Percentiles rank a stretch among this genome's conserved stretches.
phyloP scores from a whole-genome alignment of 192 early-diverging fungal species.

The Pecoramyces ruminantium region DNA sequence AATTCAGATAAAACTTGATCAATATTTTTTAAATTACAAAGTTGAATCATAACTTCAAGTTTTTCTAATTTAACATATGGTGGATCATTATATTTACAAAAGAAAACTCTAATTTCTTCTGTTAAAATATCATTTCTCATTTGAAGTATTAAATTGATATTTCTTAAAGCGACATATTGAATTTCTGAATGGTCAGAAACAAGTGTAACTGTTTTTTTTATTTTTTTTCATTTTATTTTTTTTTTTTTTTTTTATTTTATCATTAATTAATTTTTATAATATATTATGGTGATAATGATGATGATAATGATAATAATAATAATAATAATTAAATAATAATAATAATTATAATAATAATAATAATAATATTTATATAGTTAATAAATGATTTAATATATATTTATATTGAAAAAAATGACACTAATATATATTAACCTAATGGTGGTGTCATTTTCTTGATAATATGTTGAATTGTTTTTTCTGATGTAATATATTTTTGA shows the following conservation, averaged over 20 bases:
- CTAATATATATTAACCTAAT: constrained; percentile 28
- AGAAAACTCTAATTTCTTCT: constrained; percentile 92
- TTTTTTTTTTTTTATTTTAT: too few species aligned
- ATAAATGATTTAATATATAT: neutral
- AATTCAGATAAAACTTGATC: constrained; percentile 86
- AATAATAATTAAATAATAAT: neutral
- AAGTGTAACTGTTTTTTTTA: constrained; percentile 4
- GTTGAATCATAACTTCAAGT: constrained; percentile 78
- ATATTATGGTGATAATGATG: too few species aligned
- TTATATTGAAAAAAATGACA: too few species aligned
- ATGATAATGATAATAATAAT: too few species aligned
- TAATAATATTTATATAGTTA: neutral
- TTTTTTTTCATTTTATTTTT: too few species aligned
- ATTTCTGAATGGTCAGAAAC: constrained; percentile 60
- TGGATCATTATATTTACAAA: constrained; percentile 97
- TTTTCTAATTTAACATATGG: constrained; percentile 95
- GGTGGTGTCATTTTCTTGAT: constrained; percentile 87
- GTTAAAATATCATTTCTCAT: constrained; percentile 65
- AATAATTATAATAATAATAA: too few species aligned
- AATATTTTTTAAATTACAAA: constrained; percentile 69
- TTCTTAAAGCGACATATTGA: constrained; percentile 91
- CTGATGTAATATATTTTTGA: constrained; percentile 32
- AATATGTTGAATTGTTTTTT: constrained; percentile 54
- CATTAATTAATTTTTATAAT: too few species aligned
- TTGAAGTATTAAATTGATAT: constrained; percentile 91